Conservation (phyloP, 1,139 yeast genomes). For the Lodderomyces elongisporus region DNA sequence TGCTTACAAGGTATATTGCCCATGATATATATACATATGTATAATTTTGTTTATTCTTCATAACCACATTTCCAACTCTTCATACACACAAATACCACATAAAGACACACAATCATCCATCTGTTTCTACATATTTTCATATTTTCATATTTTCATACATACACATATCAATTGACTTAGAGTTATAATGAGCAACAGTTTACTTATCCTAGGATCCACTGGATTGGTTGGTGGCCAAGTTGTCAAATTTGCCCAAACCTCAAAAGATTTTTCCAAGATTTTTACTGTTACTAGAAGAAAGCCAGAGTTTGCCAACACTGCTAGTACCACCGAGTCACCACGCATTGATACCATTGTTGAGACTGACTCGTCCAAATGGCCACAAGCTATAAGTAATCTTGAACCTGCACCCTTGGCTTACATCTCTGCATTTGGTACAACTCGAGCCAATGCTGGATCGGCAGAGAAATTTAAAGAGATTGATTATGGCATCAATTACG, state of each 20-base stretch:
- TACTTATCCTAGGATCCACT: constrained; percentile 51
- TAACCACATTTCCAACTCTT: too few species aligned
- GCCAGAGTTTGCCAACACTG: constrained; percentile 13
- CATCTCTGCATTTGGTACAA: constrained; percentile 72
- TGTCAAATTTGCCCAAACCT: constrained; percentile 31
- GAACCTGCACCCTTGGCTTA: constrained; percentile 22
- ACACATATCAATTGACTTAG: too few species aligned
- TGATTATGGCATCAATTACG: constrained; percentile 65
- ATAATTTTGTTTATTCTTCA: too few species aligned
- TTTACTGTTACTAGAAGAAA: constrained; percentile 44
- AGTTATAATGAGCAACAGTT: too few species aligned
- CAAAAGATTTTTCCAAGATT: constrained; percentile 28
- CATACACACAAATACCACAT: too few species aligned
- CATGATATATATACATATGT: too few species aligned
- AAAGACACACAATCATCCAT: too few species aligned
- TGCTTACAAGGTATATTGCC: too few species aligned
- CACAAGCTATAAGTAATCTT: constrained; percentile 17
- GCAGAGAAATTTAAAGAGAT: constrained; percentile 58
- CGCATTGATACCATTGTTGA: constrained; percentile 10
- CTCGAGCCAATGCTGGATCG: constrained; percentile 65
- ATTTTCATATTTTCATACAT: too few species aligned
- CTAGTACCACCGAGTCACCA: constrained; percentile 6
- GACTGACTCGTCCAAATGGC: constrained; percentile 40
- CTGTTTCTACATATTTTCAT: too few species aligned
- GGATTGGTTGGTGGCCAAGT: constrained; percentile 55